A percentile compares a stretch with the other conserved stretches of the same genome.
Evolutionary conservation across 139 green algal species (phyloP).

Genomic region (Coelastrella sp.): DNA sequence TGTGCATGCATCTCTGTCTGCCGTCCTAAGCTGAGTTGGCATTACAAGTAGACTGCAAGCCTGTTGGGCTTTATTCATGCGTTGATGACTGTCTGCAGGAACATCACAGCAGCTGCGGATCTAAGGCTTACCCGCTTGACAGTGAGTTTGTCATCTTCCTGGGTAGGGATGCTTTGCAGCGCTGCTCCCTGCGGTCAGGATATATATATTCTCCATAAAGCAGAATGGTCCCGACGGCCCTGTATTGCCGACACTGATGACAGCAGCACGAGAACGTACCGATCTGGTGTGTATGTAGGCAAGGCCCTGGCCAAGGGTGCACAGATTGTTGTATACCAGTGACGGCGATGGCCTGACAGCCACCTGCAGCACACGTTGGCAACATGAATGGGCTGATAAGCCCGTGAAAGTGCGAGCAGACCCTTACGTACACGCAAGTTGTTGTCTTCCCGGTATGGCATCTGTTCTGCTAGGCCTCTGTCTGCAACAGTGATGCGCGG

Average conservation of each 20-base stretch:
- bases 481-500: no score
- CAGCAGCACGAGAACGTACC: neutral
- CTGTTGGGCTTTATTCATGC: no score
- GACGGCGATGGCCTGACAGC: conserved; percentile 25
- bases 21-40: no score
- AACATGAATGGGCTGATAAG: neutral
- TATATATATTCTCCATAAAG: no score
- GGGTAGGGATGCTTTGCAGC: neutral
- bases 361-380: neutral
- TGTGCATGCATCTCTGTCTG: no score
- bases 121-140: neutral
- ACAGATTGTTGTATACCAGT: conserved; percentile 45
- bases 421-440: neutral
- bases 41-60: no score
- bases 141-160: neutral
- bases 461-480: neutral
- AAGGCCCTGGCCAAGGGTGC: conserved; percentile 11
- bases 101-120: neutral
- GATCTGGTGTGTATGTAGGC: conserved; percentile 36
- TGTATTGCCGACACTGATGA: no score
- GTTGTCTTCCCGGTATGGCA: conserved; percentile 19
- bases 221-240: no score
- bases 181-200: conserved; percentile 8
- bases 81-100: no score
- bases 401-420: no score